phyloP scores from a whole-genome alignment of 2,329 filamentous ascomycete species.

The Botrytis fragariae region DNA sequence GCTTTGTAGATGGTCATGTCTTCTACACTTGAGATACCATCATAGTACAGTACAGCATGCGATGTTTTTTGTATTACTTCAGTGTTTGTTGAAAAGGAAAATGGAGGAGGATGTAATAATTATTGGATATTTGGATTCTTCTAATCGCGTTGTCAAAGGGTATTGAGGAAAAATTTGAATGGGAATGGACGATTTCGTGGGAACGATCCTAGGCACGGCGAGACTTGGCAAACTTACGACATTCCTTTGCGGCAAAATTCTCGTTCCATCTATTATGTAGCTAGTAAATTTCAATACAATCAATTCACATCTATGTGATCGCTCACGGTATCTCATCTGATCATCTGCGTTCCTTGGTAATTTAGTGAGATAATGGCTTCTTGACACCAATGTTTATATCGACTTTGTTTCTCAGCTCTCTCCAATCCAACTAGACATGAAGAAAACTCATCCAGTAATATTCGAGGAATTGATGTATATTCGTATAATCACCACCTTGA shows the following conservation, averaged over 20 bases:
- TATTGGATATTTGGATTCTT: not conserved
- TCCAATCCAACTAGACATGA: not conserved
- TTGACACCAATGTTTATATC: not conserved
- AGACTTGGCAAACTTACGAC: not conserved
- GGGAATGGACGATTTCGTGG: not conserved
- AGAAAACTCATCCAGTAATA: no score
- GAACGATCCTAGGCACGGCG: not conserved
- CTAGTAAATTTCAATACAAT: not conserved
- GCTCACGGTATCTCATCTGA: not conserved
- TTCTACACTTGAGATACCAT: not conserved
- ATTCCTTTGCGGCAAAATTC: not conserved
- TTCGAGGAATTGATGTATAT: fast-evolving
- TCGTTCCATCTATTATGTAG: not conserved
- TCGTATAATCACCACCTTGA: not conserved
- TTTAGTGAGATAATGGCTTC: not conserved
- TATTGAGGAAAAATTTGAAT: not conserved
- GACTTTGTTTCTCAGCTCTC: no score
- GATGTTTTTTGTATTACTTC: not conserved
- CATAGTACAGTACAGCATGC: not conserved
- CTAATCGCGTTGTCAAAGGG: not conserved
- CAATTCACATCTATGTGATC: not conserved
- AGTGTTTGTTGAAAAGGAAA: not conserved
- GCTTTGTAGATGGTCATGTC: conserved; percentile 6
- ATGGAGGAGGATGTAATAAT: not conserved
- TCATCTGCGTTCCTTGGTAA: no score